Base-by-base conservation (phyloP, 345 rosid species). In the Populus deltoides region DNA sequence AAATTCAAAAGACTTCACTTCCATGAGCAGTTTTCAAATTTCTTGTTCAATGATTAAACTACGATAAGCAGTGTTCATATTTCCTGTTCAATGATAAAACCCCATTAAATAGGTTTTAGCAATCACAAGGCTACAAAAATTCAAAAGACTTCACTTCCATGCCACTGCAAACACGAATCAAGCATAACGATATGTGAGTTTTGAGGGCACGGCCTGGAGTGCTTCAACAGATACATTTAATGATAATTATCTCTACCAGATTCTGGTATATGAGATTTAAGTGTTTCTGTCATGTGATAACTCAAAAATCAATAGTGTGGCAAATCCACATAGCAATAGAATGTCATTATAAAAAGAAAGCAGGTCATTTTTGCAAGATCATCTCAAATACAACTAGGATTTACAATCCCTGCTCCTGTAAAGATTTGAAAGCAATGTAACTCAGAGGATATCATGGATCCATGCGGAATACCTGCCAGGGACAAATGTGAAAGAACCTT, bases 401-500 rank as follows among this genome's bases (percentile, higher is more conserved):
- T 18, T 70, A 25, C 38, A 53, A 72, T 53, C 39, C 38, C 16
- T 62, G 27, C 22, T 66, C 59, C 8, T 6, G 22, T 29, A 2
- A 13, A 39, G 27, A 24, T 47, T 24, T 41, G 29, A 22, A 29
- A 29, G 27, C 31, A 12, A 67, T 55, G 9, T 3, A 47, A 24
- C n/a, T 55, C 13, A 47, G 25, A 22, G 18, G 41, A 18, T 13
- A 31, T 22, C 41, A 10, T 47, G 36, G 8, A 49, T 39, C 43
- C 39, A 62, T 18, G 62, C 24, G 16, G 27, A 70, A 17, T 90
- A 93, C 94, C 98, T 95, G 86, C 94, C 92, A 62, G 98, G 98
- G 20, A 93, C 89, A 89, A 95, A 95, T 55, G 93, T 89, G 85
- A 92, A 95, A 81, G 89, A 85, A 20, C 98, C 98, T 80, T 90